Evolutionary conservation across 2,329 filamentous ascomycete species (phyloP), one percentile per base, ranked within the genome.

Genomic region (Sporothrix brasiliensis): DNA sequence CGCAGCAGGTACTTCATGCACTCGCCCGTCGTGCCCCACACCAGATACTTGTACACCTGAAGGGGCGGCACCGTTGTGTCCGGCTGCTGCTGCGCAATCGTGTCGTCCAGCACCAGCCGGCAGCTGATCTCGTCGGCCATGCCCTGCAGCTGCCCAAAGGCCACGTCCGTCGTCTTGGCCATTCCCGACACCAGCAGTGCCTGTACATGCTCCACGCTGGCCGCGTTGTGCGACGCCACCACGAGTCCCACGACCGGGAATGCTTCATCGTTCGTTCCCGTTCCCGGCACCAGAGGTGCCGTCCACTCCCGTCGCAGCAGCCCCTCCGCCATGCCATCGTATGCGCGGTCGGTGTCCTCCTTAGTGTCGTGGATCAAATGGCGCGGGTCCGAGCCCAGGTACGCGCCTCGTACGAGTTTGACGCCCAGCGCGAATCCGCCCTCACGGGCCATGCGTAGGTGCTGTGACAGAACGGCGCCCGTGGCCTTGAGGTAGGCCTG

Each of bases 51-150:
- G 80, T 88, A 90, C 2, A 83, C 83, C 68, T 80, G 79, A 0
- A 83, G 77, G 2, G 53, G 27, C 10, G 24, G 49, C 5, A 16
- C 6, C 4, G 65, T 41, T 39, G 61, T 27, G 21, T 19, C 34
- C 34, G 24, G 16, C 58, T 58, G 69, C 68, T 69, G 69, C 70
- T 73, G 74, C 47, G 41, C 3, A 39, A 68, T 10, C 27, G 39
- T 41, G 11, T 68, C 70, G 14, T 75, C 74, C 50, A 75, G 74
- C 21, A 85, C 77, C 16, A 90, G 80, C 77, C 88, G 87, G 77
- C 87, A 89, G 78, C 90, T 93, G 68, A 98, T 89, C 78, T 97
- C 94, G 75, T 98, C 94, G 1, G 94, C 94, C 94, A 98, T 98
- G 53, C 94, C 94, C 82, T 94, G 91, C 0, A 97, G 86, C 81